These are phyloP conservation scores for Endocalyx cinctus DNA, from an alignment of 2,329 filamentous ascomycete genomes.

Conservation along the genomic window DNA sequence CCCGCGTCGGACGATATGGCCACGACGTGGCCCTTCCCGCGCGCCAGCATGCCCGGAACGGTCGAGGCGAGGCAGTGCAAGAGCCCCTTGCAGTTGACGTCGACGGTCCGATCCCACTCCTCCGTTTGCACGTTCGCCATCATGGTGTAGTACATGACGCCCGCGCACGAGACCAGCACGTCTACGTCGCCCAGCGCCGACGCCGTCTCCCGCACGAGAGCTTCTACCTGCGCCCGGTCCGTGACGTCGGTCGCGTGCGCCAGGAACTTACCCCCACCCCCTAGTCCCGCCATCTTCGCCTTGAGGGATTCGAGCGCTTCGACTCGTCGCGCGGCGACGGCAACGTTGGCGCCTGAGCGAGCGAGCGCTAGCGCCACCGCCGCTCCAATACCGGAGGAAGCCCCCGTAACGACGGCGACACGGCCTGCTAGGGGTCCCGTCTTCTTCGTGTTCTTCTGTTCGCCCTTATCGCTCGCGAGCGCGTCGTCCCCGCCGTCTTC, in stretches of 20 bases:
- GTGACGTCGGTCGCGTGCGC: constrained; percentile 71
- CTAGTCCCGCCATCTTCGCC: constrained; percentile 41
- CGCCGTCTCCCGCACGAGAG: constrained; percentile 54
- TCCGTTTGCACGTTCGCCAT: constrained; percentile 72
- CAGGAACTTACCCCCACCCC: constrained; percentile 57
- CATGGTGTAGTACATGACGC: constrained; percentile 87
- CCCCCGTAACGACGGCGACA: constrained; percentile 73
- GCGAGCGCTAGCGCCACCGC: constrained; percentile 67
- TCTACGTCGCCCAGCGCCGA: constrained; percentile 67
- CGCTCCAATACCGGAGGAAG: constrained; percentile 74
- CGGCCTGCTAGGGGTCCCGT: constrained; percentile 60
- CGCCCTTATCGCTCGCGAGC: constrained; percentile 35
- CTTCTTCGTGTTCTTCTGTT: constrained; percentile 21
- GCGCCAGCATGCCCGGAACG: constrained; percentile 66
- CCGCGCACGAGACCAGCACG: constrained; percentile 74
- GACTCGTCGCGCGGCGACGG: constrained; percentile 65
- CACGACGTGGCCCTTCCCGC: constrained; percentile 68
- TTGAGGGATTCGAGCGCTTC: constrained; percentile 66
- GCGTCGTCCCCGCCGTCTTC: no score
- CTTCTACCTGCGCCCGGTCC: constrained; percentile 59
- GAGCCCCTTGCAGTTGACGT: constrained; percentile 82
- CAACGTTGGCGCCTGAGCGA: constrained; percentile 66
- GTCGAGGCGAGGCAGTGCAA: constrained; percentile 66
- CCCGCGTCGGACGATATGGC: constrained; percentile 80
- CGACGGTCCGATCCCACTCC: constrained; percentile 77